Conservation (phyloP, 805 yeast genomes). For the Myxozyma kluyveri region DNA sequence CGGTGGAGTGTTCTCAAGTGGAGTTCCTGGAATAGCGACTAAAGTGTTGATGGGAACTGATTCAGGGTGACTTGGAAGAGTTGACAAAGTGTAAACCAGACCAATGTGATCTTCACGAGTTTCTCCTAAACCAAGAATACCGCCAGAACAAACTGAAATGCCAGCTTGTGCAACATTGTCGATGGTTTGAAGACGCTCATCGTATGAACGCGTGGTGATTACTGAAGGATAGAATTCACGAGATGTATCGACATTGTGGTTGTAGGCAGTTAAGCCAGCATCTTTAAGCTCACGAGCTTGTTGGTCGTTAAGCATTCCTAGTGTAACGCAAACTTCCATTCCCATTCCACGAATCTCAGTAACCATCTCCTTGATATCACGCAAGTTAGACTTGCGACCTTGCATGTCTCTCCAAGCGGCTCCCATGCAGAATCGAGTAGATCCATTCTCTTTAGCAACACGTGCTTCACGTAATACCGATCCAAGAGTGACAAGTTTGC, state of each 20-base stretch:
- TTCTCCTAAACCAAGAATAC: constrained; percentile 77
- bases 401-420: constrained; percentile 87
- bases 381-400: constrained; percentile 68
- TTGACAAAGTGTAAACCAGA: constrained; percentile 63
- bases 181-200: constrained; percentile 68
- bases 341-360: constrained; percentile 59
- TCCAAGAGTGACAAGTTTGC: constrained; percentile 58
- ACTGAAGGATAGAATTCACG: constrained; percentile 73
- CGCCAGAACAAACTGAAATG: constrained; percentile 72
- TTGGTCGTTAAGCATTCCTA: constrained; percentile 70
- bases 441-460: constrained; percentile 65
- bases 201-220: constrained; percentile 66
- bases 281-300: constrained; percentile 59
- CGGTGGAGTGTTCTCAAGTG: constrained; percentile 41
- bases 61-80: constrained; percentile 72
- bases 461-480: constrained; percentile 62
- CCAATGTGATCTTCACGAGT: constrained; percentile 68
- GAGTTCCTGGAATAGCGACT: constrained; percentile 78
- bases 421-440: constrained; percentile 80
- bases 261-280: constrained; percentile 78
- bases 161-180: constrained; percentile 62
- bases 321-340: constrained; percentile 75
- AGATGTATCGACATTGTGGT: constrained; percentile 78
- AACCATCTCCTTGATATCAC: constrained; percentile 64
- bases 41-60: constrained; percentile 75